phyloP scores from a whole-genome alignment of 306 rosid species.

The Arachis stenosperma region DNA sequence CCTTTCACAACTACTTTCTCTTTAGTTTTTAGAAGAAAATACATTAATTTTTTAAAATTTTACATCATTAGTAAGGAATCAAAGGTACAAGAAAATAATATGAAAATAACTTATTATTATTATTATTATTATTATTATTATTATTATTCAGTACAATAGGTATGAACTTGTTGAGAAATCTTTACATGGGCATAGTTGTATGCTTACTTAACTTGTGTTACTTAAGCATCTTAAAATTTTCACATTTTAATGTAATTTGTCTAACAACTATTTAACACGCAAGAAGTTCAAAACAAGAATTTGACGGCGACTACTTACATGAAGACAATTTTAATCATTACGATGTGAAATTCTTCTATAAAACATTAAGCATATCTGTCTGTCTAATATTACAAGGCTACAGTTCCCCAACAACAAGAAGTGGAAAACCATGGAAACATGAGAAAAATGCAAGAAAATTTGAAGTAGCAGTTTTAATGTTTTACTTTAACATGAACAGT shows the following conservation, averaged over 20 bases:
- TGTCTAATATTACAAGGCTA: too few relatives aligned
- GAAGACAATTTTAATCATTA: too few relatives aligned
- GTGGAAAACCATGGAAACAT: too few relatives aligned
- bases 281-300: too few relatives aligned
- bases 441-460: too few relatives aligned
- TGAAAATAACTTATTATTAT: background rate
- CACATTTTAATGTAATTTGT: background rate
- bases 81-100: background rate
- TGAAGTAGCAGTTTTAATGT: too few relatives aligned
- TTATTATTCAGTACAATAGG: background rate
- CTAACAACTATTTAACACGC: too few relatives aligned
- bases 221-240: background rate
- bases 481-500: too few relatives aligned
- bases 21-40: background rate
- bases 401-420: too few relatives aligned
- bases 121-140: background rate
- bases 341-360: too few relatives aligned
- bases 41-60: background rate
- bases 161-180: background rate
- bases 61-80: background rate
- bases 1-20: conserved; percentile 26
- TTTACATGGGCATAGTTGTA: background rate
- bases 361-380: too few relatives aligned
- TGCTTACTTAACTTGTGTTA: background rate
- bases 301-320: too few relatives aligned